A percentile compares a stretch with the other conserved stretches of the same genome.
These are phyloP conservation scores for Aquanectria penicillioides DNA, from an alignment of 2,329 filamentous ascomycete genomes.

Conservation along the genomic window DNA sequence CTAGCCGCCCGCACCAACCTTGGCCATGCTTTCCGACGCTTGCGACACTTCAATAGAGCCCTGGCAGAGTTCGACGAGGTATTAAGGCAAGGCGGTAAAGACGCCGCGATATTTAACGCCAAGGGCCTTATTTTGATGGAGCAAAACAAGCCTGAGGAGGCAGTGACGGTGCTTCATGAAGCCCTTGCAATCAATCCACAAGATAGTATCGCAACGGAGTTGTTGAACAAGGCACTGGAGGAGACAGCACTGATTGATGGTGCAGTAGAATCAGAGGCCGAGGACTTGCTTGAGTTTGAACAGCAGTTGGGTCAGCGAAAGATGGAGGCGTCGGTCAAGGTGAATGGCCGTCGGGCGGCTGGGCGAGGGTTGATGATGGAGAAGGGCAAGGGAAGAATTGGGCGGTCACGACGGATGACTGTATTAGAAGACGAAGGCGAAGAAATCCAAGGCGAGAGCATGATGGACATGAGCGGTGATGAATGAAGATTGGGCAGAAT, in stretches of 20 bases:
- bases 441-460: slow-evolving; percentile 54
- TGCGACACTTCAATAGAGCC: slow-evolving; percentile 75
- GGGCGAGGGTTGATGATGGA: slow-evolving; percentile 41
- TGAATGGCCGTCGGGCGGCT: slow-evolving; percentile 42
- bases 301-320: slow-evolving; percentile 59
- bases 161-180: slow-evolving; percentile 85
- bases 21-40: slow-evolving; percentile 84
- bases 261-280: slow-evolving; percentile 58
- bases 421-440: slow-evolving; percentile 48
- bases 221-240: slow-evolving; percentile 76
- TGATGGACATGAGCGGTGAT: slow-evolving; percentile 68
- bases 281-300: slow-evolving; percentile 63
- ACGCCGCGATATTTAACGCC: slow-evolving; percentile 80
- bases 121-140: slow-evolving; percentile 89
- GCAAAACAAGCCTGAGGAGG: slow-evolving; percentile 77
- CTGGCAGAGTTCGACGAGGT: slow-evolving; percentile 88
- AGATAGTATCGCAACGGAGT: slow-evolving; percentile 82
- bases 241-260: slow-evolving; percentile 63
- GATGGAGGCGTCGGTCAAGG: slow-evolving; percentile 52
- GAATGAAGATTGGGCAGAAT: slow-evolving; percentile 44
- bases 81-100: slow-evolving; percentile 81
- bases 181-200: slow-evolving; percentile 82
- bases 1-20: slow-evolving; percentile 87
- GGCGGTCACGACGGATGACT: slow-evolving; percentile 43
- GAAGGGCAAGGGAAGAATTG: slow-evolving; percentile 59